These are phyloP conservation scores for Borovskyia barvae DNA, from an alignment of 208 protist species.

Conservation along the genomic window DNA sequence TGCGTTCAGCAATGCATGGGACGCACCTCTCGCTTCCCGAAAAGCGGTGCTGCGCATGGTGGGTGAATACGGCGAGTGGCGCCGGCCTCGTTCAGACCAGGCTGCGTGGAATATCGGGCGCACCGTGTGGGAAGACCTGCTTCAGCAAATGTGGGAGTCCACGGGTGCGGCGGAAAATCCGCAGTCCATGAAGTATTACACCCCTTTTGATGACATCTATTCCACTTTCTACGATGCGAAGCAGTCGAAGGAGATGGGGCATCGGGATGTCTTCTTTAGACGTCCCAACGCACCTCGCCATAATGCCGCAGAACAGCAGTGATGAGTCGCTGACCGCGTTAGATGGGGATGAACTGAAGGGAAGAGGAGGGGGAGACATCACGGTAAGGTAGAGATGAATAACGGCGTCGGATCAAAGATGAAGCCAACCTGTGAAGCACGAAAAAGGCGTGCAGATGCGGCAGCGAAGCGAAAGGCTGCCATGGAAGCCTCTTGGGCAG, in stretches of 20 bases:
- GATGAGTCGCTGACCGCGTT: background rate
- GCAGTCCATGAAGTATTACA: conserved; percentile 93
- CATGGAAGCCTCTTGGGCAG: no score
- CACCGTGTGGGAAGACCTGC: conserved; percentile 84
- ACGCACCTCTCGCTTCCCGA: conserved; percentile 76
- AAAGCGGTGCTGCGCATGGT: conserved; percentile 89
- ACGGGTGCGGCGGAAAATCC: conserved; percentile 80
- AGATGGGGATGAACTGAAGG: background rate
- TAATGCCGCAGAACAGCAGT: conserved; percentile 64
- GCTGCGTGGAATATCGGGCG: conserved; percentile 80
- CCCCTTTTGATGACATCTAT: conserved; percentile 83
- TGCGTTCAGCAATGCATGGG: conserved; percentile 89
- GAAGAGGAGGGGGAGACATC: background rate
- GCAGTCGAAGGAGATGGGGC: conserved; percentile 85
- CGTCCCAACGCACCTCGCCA: conserved; percentile 81
- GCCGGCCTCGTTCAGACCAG: conserved; percentile 71
- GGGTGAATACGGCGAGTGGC: conserved; percentile 92
- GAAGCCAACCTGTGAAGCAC: no score
- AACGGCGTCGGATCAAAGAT: no score
- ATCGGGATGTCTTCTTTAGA: conserved; percentile 87
- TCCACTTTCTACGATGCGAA: conserved; percentile 74
- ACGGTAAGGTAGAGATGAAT: no score
- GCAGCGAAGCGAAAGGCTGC: no score
- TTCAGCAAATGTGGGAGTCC: conserved; percentile 87
- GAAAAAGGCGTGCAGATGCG: no score